Evolutionary conservation across 176 grass and related monocot species (phyloP), one percentile per base, ranked within the genome.

Genomic region (Bolboschoenus planiculmis): DNA sequence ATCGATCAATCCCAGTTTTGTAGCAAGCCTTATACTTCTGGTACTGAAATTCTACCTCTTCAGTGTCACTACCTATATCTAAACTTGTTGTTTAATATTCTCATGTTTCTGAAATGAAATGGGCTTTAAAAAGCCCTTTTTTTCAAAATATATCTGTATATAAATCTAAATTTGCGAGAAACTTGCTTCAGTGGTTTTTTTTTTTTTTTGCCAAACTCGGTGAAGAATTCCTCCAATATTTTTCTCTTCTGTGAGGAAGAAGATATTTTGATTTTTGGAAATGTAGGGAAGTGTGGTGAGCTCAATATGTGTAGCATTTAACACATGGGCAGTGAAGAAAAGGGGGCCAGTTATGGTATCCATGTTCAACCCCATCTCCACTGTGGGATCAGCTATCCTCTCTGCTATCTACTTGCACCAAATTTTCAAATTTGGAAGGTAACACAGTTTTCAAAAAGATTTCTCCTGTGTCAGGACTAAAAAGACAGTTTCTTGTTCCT

Each of bases 331-430:
- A 1, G 73, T 93, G 30, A 92, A 93, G 63, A 91, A 77, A 87
- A 97, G 91, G 87, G 92, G 94, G 10, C 90, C 91, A 0, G 86
- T 97, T 10, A 85, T 92, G 34, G 91, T 94, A 51, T 94, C 88
- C 20, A 88, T 92, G 64, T 97, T 97, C 81, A 92, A 62, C 80
- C 91, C 94, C 0, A 88, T 80, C 20, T 89, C 89, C 80, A 94
- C 90, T 5, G 85, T 97, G 23, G 84, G 90, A 75, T 86, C 94
- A 10, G 85, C 83, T 1, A 78, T 94, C 55, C 87, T 94, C 55
- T 94, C 94, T 0, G 88, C 85, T 13, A 84, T 94, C 27, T 80
- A 91, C 79, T 81, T 97, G 70, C 67, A 88, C 0, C 83, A 92
- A 43, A 63, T 71, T 18, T 46, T 97, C 59, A 76, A 89, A 21